Percentiles rank a stretch among this genome's conserved stretches.
Conservation (phyloP, 2,329 filamentous ascomycete species). For the Lasiodiplodia citricola region DNA sequence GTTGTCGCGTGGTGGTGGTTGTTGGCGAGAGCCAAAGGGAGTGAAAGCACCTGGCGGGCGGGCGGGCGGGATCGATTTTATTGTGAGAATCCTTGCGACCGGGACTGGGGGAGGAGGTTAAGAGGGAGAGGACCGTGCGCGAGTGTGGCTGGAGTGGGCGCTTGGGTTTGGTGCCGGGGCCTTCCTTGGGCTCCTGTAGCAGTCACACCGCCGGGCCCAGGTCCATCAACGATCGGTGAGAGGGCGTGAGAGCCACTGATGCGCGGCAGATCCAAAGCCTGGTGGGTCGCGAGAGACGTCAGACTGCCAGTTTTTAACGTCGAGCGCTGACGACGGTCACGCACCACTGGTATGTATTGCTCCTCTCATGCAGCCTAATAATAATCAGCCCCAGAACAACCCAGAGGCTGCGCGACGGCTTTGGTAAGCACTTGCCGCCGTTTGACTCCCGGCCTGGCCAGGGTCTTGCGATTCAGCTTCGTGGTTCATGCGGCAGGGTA, state of each 20-base stretch:
- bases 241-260: slow-evolving; percentile 3
- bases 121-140: slow-evolving; percentile 4
- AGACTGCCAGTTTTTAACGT: slow-evolving; percentile 15
- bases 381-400: not conserved
- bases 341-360: not conserved
- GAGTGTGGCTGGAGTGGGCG: slow-evolving; percentile 16
- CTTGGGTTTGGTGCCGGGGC: not conserved
- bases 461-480: not conserved
- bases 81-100: slow-evolving; percentile 21
- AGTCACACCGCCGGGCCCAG: slow-evolving; percentile 18
- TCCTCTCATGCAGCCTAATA: slow-evolving; percentile 8
- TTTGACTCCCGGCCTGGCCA: not conserved
- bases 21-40: slow-evolving; percentile 20
- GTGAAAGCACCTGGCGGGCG: slow-evolving; percentile 1
- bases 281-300: slow-evolving; percentile 15
- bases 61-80: slow-evolving; percentile 8
- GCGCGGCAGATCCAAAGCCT: slow-evolving; percentile 16
- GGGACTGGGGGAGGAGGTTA: not conserved
- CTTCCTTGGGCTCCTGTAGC: slow-evolving; percentile 17
- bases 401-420: slow-evolving; percentile 3
- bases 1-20: slow-evolving; percentile 6
- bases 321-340: not conserved
- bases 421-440: slow-evolving; percentile 11
- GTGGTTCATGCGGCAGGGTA: slow-evolving; percentile 22
- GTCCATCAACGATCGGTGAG: slow-evolving; percentile 17